Percentiles rank a stretch among this genome's conserved stretches.
These are phyloP conservation scores for Earliella scabrosa DNA, from an alignment of 1,284 basidiomycete species.

Conservation along the genomic window DNA sequence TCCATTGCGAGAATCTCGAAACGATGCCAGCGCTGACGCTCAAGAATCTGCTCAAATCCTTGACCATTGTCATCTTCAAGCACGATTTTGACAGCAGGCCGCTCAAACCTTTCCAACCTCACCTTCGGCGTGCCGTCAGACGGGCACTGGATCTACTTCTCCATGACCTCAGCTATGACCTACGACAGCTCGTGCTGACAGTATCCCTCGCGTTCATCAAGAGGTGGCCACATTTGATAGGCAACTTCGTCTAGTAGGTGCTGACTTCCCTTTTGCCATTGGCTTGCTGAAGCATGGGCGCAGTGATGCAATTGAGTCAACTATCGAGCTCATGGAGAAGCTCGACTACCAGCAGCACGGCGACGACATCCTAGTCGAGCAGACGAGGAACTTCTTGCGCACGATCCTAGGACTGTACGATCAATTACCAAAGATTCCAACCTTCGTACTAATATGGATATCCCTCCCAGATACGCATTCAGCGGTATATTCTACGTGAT, in stretches of 20 bases:
- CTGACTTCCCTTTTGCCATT: slow-evolving; percentile 7
- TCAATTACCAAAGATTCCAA: neutral
- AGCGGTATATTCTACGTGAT: slow-evolving; percentile 60
- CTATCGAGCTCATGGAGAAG: slow-evolving; percentile 49
- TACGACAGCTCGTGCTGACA: slow-evolving; percentile 64
- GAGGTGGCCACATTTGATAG: slow-evolving; percentile 55
- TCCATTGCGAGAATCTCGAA: slow-evolving; percentile 45
- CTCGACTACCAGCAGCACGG: slow-evolving; percentile 45
- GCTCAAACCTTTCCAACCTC: slow-evolving; percentile 55
- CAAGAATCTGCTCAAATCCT: slow-evolving; percentile 62
- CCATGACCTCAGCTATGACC: slow-evolving; percentile 59
- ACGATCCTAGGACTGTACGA: slow-evolving; percentile 53
- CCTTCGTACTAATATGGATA: neutral
- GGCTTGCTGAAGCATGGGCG: neutral
- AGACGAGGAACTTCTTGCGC: slow-evolving; percentile 59
- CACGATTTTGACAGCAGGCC: slow-evolving; percentile 63
- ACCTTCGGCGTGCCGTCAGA: slow-evolving; percentile 54
- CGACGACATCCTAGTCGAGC: slow-evolving; percentile 61
- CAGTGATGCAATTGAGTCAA: slow-evolving; percentile 53
- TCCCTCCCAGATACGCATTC: slow-evolving; percentile 54
- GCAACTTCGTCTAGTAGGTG: slow-evolving; percentile 56
- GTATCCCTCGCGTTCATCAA: slow-evolving; percentile 65
- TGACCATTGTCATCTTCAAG: slow-evolving; percentile 70
- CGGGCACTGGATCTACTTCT: slow-evolving; percentile 55
- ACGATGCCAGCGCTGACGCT: slow-evolving; percentile 54